Evolutionary conservation across 768 basidiomycete genomes (phyloP).

Genomic region (Mycena indigotica): DNA sequence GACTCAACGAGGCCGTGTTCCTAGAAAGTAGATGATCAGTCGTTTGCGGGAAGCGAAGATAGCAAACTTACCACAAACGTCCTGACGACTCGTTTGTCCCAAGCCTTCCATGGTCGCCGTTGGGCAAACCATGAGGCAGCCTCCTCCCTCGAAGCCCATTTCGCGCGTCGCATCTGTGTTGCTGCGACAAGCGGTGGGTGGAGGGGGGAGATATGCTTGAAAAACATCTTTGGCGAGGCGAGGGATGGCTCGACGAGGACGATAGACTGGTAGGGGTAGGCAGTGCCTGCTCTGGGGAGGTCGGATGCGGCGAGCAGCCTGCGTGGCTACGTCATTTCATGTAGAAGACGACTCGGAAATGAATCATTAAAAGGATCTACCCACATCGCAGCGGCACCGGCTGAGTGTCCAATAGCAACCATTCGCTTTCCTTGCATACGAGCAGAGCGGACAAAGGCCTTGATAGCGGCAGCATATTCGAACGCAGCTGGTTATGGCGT

Average conservation of each 20-base stretch:
- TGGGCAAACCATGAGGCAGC: conserved; percentile 29
- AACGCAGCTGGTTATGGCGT: conserved; percentile 22
- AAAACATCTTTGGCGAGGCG: conserved; percentile 29
- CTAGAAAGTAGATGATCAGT: conserved; percentile 1
- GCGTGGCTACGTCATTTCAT: conserved; percentile 17
- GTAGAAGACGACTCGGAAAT: conserved; percentile 1
- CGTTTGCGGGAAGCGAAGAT: not conserved
- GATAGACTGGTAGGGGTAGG: conserved; percentile 26
- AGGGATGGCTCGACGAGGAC: conserved; percentile 39
- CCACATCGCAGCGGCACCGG: conserved; percentile 34
- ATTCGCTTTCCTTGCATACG: conserved; percentile 27
- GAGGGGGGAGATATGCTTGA: conserved; percentile 20
- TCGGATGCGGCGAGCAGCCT: not conserved
- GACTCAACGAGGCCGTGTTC: conserved; percentile 18
- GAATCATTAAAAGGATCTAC: conserved; percentile 9
- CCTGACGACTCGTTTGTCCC: conserved; percentile 32
- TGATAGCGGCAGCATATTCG: conserved; percentile 29
- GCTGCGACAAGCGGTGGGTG: conserved; percentile 20
- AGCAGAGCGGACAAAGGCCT: conserved; percentile 23
- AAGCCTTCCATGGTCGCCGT: conserved; percentile 32
- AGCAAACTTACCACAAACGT: conserved; percentile 29
- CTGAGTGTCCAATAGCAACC: conserved; percentile 37
- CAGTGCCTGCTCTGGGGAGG: not conserved
- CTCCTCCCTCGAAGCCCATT: conserved; percentile 30
- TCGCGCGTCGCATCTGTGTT: conserved; percentile 27